Evolutionary conservation across 1,284 basidiomycete genomes (phyloP), one percentile per base, ranked within the genome.

Genomic region (Kalmanozyma brasiliensis): DNA sequence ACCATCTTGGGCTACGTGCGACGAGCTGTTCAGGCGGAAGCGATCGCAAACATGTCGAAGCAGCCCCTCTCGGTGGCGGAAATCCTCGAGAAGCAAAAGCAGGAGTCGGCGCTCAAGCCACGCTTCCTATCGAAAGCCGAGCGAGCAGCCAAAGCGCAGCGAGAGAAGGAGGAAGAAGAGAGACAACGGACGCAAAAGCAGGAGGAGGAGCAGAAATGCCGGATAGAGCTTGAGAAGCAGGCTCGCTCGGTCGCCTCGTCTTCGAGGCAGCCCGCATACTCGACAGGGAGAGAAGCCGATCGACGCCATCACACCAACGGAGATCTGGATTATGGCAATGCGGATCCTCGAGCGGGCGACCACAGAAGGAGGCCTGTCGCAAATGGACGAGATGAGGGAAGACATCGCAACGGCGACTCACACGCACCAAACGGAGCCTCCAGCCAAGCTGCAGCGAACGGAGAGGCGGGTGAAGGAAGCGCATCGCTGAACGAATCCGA

Each of bases 161-260:
- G 57, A 34, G 58, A 63, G 34, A 43, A 59, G 43, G 48, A 61
- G 37, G 49, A 53, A 20, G 45, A 71, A 24, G 67, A 62, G 24
- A 48, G 49, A 6, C 41, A 61, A 34, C 53, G 43, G 76, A 68
- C 48, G 14, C 56, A 62, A 14, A 88, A 86, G 65, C 87, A 87
- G 60, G 88, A 91, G 41, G 83, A 84, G 5, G 61, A 87, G 1
- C 86, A 84, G 56, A 80, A 83, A 48, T 88, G 90, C 62, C 84
- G 91, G 35, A 88, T 90, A 53, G 81, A 78, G 8, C 85, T 95
- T 9, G 93, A 97, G 81, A 83, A 85, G 16, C 88, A 90, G 37
- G 72, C 66, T 34, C 52, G 58, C 4, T 40, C 52, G 7, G 49
- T 37, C 9, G 10, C 65, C 11, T 52, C 73, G 29, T 35, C 65